Evolutionary conservation across 305 asterid species (phyloP).

Genomic region (Ilex paraguariensis): DNA sequence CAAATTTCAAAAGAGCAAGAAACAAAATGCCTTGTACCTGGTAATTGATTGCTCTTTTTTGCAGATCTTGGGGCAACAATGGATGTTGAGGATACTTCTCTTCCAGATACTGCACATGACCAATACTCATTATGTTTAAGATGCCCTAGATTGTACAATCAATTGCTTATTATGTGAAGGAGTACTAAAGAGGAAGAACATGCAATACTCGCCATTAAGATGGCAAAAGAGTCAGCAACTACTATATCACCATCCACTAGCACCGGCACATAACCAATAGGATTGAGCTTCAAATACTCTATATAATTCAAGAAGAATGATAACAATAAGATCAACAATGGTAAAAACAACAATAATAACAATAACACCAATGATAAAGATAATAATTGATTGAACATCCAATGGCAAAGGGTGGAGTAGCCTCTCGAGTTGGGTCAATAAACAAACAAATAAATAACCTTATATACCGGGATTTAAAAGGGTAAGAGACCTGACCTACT

Average conservation of each 20-base stretch:
- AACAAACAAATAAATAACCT: too few species aligned
- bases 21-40: slow-evolving; percentile 39
- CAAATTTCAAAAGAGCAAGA: neutral
- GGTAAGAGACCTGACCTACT: too few species aligned
- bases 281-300: slow-evolving; percentile 91
- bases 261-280: slow-evolving; percentile 70
- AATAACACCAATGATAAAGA: neutral
- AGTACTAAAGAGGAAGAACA: neutral
- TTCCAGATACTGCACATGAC: slow-evolving; percentile 61
- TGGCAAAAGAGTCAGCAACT: slow-evolving; percentile 76
- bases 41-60: slow-evolving; percentile 54
- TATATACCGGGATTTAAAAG: too few species aligned
- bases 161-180: too few species aligned
- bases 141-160: neutral
- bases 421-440: too few species aligned
- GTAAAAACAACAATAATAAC: slow-evolving; percentile 1
- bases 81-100: slow-evolving; percentile 87
- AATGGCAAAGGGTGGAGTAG: too few species aligned
- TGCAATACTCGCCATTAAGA: slow-evolving; percentile 42
- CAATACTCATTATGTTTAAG: neutral
- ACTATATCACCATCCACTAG: slow-evolving; percentile 74
- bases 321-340: slow-evolving; percentile 7
- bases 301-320: slow-evolving; percentile 5
- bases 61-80: slow-evolving; percentile 71
- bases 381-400: too few species aligned